Percentiles rank a stretch among this genome's conserved stretches.
Evolutionary conservation across 257 asterid genomes (phyloP).

Genomic region (Solanum pinnatisectum): DNA sequence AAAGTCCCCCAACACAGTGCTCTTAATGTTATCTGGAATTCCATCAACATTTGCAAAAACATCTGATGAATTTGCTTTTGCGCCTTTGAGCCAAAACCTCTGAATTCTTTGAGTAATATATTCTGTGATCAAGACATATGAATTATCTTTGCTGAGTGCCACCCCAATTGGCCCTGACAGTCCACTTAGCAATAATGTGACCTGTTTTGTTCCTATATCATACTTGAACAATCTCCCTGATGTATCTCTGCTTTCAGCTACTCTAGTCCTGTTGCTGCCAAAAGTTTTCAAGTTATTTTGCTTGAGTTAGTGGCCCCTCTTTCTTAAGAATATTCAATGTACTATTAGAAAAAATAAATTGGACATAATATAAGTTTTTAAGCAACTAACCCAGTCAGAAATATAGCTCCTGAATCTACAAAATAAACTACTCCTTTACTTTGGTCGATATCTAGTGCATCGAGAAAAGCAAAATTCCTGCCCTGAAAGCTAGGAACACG

Average conservation of each 20-base stretch:
- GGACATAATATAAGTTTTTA: neutral
- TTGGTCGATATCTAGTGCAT: constrained; percentile 39
- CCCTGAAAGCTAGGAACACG: constrained; percentile 17
- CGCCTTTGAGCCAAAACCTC: constrained; percentile 35
- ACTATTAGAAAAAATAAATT: neutral
- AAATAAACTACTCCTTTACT: constrained; percentile 26
- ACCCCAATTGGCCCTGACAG: constrained; percentile 32
- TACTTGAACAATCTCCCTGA: constrained; percentile 39
- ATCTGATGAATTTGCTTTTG: constrained; percentile 21
- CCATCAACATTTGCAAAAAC: constrained; percentile 22
- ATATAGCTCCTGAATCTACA: constrained; percentile 37
- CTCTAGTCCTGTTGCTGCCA: constrained; percentile 22
- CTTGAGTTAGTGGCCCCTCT: neutral
- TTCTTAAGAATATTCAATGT: neutral
- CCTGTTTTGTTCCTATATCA: constrained; percentile 13
- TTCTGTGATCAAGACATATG: constrained; percentile 26
- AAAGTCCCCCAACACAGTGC: constrained; percentile 32
- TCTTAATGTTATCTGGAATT: constrained; percentile 33
- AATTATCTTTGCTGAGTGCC: constrained; percentile 27
- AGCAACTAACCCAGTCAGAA: neutral
- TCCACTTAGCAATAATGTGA: constrained; percentile 17
- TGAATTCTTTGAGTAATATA: constrained; percentile 17
- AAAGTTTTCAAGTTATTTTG: neutral
- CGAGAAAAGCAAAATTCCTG: constrained; percentile 17
- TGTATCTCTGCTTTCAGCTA: constrained; percentile 19